A percentile compares a stretch with the other conserved stretches of the same genome.
These are phyloP conservation scores for Aulographum hederae DNA, from an alignment of 2,329 filamentous ascomycete species.

Conservation along the genomic window DNA sequence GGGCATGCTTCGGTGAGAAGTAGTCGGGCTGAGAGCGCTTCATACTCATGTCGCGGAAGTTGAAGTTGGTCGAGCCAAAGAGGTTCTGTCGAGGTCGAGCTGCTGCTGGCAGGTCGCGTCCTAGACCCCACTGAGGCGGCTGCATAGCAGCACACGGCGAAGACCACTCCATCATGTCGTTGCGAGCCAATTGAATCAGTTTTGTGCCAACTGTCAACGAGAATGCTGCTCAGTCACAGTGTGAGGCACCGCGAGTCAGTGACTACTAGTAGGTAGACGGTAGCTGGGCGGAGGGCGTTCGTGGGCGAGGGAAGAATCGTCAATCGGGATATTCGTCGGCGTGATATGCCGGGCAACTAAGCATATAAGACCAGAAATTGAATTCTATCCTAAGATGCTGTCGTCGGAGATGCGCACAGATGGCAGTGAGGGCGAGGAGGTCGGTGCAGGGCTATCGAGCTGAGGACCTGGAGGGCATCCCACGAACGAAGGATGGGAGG, in stretches of 20 bases:
- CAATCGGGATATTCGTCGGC: slow-evolving; percentile 8
- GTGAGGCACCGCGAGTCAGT: not conserved
- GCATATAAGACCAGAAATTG: slow-evolving; percentile 19
- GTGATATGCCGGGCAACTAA: slow-evolving; percentile 12
- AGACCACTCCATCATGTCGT: slow-evolving; percentile 53
- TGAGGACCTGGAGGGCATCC: not conserved
- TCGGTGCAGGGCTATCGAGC: not conserved
- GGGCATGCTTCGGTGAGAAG: slow-evolving; percentile 57
- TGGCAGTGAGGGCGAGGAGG: not conserved
- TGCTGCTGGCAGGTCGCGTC: slow-evolving; percentile 34
- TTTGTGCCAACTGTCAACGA: slow-evolving; percentile 1
- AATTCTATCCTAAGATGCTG: slow-evolving; percentile 22
- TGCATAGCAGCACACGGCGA: slow-evolving; percentile 90
- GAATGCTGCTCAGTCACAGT: slow-evolving; percentile 7
- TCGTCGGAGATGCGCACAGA: not conserved
- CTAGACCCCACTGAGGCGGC: slow-evolving; percentile 45
- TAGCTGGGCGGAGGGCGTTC: not conserved
- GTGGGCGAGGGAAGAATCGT: slow-evolving; percentile 8
- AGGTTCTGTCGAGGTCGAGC: slow-evolving; percentile 32
- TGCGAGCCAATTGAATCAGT: slow-evolving; percentile 2
- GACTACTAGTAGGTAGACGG: not conserved
- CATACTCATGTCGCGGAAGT: slow-evolving; percentile 60
- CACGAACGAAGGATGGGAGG: not conserved
- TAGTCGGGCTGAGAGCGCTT: slow-evolving; percentile 57
- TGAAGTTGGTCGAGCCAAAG: slow-evolving; percentile 48